Conservation (phyloP, 2,329 filamentous ascomycete genomes). For the Pseudogymnoascus sp. region DNA sequence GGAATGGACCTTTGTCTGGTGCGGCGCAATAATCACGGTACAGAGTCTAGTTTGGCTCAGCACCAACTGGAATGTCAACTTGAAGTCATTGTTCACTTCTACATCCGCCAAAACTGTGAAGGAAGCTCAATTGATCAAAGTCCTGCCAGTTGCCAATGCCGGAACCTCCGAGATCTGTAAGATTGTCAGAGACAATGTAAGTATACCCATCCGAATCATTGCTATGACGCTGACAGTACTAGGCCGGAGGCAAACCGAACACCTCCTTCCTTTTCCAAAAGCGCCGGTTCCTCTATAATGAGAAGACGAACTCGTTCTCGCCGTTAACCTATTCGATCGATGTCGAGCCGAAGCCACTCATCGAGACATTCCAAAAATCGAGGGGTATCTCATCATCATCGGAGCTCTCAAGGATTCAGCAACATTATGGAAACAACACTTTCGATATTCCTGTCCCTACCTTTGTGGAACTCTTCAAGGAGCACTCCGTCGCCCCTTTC, state of each 20-base stretch:
- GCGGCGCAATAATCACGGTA: slow-evolving; percentile 75
- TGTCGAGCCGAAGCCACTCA: slow-evolving; percentile 69
- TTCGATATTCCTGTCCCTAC: slow-evolving; percentile 97
- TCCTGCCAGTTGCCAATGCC: slow-evolving; percentile 83
- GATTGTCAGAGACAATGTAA: slow-evolving; percentile 65
- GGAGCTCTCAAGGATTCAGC: slow-evolving; percentile 73
- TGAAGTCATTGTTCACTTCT: slow-evolving; percentile 75
- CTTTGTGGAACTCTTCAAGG: slow-evolving; percentile 92
- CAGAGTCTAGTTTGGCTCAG: slow-evolving; percentile 90
- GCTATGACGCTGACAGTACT: slow-evolving; percentile 17
- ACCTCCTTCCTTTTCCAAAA: slow-evolving; percentile 96
- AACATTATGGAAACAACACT: slow-evolving; percentile 92
- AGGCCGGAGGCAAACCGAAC: slow-evolving; percentile 66
- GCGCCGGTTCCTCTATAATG: slow-evolving; percentile 82
- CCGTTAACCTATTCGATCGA: slow-evolving; percentile 82
- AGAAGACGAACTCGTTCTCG: slow-evolving; percentile 65
- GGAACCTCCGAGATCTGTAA: slow-evolving; percentile 82
- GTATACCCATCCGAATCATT: slow-evolving; percentile 17
- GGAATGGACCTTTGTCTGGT: slow-evolving; percentile 98
- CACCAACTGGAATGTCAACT: slow-evolving; percentile 94
- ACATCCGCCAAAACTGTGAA: slow-evolving; percentile 61
- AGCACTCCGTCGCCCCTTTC: slow-evolving; percentile 97
- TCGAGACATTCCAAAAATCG: slow-evolving; percentile 72
- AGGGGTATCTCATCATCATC: slow-evolving; percentile 65
- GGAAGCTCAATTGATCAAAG: slow-evolving; percentile 80